Evolutionary conservation across 139 green algal genomes (phyloP).

Genomic region (Micromonas commoda): DNA sequence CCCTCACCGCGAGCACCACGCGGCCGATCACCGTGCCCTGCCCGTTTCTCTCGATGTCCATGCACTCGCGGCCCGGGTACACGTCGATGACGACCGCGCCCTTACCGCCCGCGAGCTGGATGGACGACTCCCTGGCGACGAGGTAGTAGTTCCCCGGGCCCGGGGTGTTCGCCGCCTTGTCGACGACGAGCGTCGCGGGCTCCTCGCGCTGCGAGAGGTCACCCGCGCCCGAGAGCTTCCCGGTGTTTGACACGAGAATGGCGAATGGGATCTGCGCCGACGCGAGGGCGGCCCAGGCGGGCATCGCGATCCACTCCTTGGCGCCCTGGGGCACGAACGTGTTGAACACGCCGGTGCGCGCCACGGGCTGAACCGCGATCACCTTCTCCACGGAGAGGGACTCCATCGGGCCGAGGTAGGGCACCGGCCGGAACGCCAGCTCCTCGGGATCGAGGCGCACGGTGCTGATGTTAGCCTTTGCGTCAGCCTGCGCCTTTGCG

Average conservation of each 20-base stretch:
- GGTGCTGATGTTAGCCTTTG: not conserved
- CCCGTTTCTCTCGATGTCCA: not conserved
- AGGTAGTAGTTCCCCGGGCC: not conserved
- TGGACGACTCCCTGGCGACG: not conserved
- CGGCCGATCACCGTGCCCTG: not conserved
- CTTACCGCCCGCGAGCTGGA: not conserved
- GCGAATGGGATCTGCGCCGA: not conserved
- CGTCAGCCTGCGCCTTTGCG: not conserved
- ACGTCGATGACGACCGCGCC: slow-evolving; percentile 1
- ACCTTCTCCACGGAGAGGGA: no score
- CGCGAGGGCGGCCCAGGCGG: slow-evolving; percentile 3
- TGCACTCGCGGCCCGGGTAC: not conserved
- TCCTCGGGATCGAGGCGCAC: slow-evolving; percentile 7
- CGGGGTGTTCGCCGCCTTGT: not conserved
- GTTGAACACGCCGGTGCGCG: not conserved
- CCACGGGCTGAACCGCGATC: not conserved
- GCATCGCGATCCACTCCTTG: slow-evolving; percentile 11
- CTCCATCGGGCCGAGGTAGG: not conserved
- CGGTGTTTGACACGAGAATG: not conserved
- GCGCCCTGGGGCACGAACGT: not conserved
- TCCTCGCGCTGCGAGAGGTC: not conserved
- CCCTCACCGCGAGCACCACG: not conserved
- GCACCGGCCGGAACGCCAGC: not conserved
- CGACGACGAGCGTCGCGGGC: not conserved
- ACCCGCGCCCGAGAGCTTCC: not conserved